A percentile compares a stretch with the other conserved stretches of the same genome.
phyloP scores from a whole-genome alignment of 1,139 yeast species.

The Lodderomyces parapsilosis region DNA sequence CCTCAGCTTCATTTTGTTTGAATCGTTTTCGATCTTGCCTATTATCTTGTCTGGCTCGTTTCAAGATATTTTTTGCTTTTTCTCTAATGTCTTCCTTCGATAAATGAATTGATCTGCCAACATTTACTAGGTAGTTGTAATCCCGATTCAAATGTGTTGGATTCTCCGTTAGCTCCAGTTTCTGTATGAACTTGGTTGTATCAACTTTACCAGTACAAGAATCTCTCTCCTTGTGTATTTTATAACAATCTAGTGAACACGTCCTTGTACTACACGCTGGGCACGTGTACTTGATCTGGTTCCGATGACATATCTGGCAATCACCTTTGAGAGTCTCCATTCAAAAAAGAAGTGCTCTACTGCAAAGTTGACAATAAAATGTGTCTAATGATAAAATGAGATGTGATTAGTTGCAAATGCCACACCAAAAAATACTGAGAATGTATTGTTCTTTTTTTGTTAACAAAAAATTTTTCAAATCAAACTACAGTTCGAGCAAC shows the following conservation, averaged over 20 bases:
- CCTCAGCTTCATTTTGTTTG: slow-evolving; percentile 15
- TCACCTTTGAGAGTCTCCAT: slow-evolving; percentile 7
- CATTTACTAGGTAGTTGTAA: slow-evolving; percentile 66
- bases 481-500: not conserved
- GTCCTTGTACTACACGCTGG: slow-evolving; percentile 73
- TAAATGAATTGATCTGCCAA: slow-evolving; percentile 58
- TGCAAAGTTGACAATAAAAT: too few species aligned
- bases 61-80: slow-evolving; percentile 37
- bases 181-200: slow-evolving; percentile 55
- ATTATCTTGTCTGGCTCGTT: slow-evolving; percentile 20
- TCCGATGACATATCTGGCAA: slow-evolving; percentile 53
- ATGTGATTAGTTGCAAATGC: slow-evolving; percentile 1
- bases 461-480: not conserved
- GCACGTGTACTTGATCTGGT: slow-evolving; percentile 67
- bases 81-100: slow-evolving; percentile 48
- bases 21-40: slow-evolving; percentile 13
- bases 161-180: slow-evolving; percentile 34
- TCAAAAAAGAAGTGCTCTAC: too few species aligned
- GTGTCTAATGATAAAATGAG: not conserved
- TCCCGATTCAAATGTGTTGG: slow-evolving; percentile 66
- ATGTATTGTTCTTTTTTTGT: not conserved
- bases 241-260: slow-evolving; percentile 73
- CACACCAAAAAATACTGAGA: not conserved
- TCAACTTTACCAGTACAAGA: slow-evolving; percentile 71
- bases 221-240: slow-evolving; percentile 60